These are phyloP conservation scores for Nymphaea colorata DNA, from an alignment of 164 flowering plant species.

Conservation along the genomic window DNA sequence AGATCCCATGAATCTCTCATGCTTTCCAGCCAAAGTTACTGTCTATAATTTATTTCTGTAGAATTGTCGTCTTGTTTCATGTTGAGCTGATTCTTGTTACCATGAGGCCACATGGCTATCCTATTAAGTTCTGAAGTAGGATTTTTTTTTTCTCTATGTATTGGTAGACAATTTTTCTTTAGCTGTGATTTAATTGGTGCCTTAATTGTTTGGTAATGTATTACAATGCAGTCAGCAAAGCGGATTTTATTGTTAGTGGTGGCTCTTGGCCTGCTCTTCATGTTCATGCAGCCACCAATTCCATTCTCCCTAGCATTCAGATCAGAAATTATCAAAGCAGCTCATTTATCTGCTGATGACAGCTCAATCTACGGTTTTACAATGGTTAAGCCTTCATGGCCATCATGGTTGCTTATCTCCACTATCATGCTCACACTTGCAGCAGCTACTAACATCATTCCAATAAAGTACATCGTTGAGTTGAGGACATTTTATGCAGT, in stretches of 20 bases:
- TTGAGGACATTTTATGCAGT: constrained; percentile 68
- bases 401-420: constrained; percentile 86
- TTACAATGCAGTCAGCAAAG: constrained; percentile 65
- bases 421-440: constrained; percentile 79
- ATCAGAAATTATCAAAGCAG: constrained; percentile 73
- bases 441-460: constrained; percentile 70
- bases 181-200: too few species aligned
- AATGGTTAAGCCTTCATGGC: constrained; percentile 86
- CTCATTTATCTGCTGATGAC: constrained; percentile 84
- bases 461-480: constrained; percentile 83
- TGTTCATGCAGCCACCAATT: constrained; percentile 82
- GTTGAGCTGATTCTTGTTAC: too few species aligned
- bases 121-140: too few species aligned
- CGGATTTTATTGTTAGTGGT: constrained; percentile 78
- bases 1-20: too few species aligned
- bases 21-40: too few species aligned
- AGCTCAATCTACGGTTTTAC: constrained; percentile 84
- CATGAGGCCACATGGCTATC: too few species aligned
- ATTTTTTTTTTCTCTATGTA: too few species aligned
- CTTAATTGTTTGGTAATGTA: too few species aligned
- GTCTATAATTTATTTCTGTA: too few species aligned
- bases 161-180: too few species aligned
- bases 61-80: too few species aligned
- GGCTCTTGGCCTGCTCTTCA: constrained; percentile 75
- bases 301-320: constrained; percentile 72